Base-by-base conservation (phyloP, 2,329 filamentous ascomycete genomes). In the Karstenula rhodostoma region DNA sequence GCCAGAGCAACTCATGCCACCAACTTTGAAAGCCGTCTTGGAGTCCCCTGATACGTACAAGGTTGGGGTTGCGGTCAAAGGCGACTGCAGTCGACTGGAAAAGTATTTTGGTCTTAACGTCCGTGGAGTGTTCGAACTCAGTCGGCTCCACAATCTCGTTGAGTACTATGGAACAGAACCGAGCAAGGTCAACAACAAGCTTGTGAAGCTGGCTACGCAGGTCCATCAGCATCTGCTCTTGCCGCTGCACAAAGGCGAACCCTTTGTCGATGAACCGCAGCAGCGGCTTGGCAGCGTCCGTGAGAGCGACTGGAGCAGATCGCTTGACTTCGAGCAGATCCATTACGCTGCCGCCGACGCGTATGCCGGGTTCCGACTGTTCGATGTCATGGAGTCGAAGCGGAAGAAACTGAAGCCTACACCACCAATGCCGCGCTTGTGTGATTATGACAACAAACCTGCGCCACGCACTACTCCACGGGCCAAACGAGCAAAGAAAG, bases 131-230 rank as follows among this genome's bases (percentile, higher is more conserved):
- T 87, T 96, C 63, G 94, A 97, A 77, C 84, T 97, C 4, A 94
- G 91, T 74, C 90, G 96, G 72, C 79, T 96, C 32, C 90, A 93
- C 77, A 93, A 88, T 68, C 80, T 96, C n/a, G 87, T 97, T 64
- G 66, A 77, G 46, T 68, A 64, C 56, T 63, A 65, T 46, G 59
- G 58, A 8, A 92, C 87, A 61, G 89, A 88, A 70, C 87, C 85
- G 0, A 78, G 80, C 58, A 82, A 83, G n/a, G 79, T 87, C 43
- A 67, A 62, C 22, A 70, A 72, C 73, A 83, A 74, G 55, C 91
- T 60, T 87, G 88, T 94, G 6, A 81, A 85, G 2, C 79, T 97
- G 51, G 87, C 90, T 3, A 83, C 77, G 1, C 92, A 95, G 75
- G 89, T 93, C 0, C 77, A 90, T 61, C 86, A 93, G 43, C 85